These are phyloP conservation scores for Toxicodendron radicans DNA, from an alignment of 345 rosid genomes.

Conservation along the genomic window DNA sequence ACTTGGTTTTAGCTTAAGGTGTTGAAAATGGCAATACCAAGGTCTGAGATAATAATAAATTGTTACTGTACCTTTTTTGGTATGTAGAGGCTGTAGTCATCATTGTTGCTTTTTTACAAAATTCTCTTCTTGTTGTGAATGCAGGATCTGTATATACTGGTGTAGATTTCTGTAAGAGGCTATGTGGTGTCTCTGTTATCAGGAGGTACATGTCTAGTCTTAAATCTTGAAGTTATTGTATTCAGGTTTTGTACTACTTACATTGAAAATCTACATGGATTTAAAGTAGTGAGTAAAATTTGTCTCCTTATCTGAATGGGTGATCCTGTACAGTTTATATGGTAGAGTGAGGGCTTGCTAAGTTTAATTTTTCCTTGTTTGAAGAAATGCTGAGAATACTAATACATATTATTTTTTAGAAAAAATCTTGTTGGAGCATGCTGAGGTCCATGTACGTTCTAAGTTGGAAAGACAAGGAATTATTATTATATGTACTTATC, in stretches of 20 bases:
- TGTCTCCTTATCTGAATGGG: neutral
- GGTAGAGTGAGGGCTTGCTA: neutral
- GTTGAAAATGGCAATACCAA: constrained; percentile 5
- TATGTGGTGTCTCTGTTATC: constrained; percentile 96
- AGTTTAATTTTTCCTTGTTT: neutral
- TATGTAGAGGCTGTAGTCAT: neutral
- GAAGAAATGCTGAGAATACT: neutral
- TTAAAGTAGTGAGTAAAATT: neutral
- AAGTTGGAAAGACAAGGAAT: neutral
- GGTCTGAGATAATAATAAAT: neutral
- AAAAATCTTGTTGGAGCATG: neutral
- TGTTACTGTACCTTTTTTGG: neutral
- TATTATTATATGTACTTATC: neutral
- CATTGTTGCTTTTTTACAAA: neutral
- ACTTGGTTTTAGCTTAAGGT: neutral
- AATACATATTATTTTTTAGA: neutral
- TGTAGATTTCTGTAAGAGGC: constrained; percentile 96
- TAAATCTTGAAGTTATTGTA: constrained; percentile 10
- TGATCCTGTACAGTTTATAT: neutral
- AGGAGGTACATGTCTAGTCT: constrained; percentile 66
- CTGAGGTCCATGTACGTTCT: neutral
- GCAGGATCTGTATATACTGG: constrained; percentile 97
- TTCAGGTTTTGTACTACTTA: neutral
- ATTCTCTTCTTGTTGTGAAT: constrained; percentile 16
- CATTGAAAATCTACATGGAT: neutral